Conservation (phyloP, 805 yeast species). For the Candida patagonica region DNA sequence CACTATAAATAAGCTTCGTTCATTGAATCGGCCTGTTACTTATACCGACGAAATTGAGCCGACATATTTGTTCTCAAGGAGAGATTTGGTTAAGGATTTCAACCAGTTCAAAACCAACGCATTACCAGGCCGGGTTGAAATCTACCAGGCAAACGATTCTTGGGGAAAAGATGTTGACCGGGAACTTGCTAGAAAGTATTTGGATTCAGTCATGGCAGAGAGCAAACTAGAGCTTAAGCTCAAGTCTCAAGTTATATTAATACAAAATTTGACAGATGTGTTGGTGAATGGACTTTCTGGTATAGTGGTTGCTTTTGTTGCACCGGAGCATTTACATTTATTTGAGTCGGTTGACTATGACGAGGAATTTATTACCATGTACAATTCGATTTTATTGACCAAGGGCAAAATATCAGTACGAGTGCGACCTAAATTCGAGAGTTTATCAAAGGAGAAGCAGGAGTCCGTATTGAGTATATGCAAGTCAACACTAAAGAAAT, state of each 20-base stretch:
- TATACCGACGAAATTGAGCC: slow-evolving; percentile 79
- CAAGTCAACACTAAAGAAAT: neutral
- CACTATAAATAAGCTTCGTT: slow-evolving; percentile 39
- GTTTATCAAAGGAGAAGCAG: neutral
- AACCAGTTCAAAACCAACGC: slow-evolving; percentile 44
- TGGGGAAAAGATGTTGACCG: slow-evolving; percentile 21
- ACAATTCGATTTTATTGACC: neutral
- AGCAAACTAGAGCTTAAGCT: slow-evolving; percentile 54
- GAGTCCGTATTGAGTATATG: neutral
- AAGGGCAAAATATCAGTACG: neutral
- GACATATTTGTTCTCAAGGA: slow-evolving; percentile 78
- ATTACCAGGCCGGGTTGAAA: slow-evolving; percentile 39
- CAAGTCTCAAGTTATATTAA: slow-evolving; percentile 87
- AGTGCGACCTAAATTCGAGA: neutral
- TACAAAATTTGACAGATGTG: slow-evolving; percentile 50
- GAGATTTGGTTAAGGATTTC: slow-evolving; percentile 73
- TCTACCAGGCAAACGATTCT: slow-evolving; percentile 40
- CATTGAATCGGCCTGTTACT: slow-evolving; percentile 40
- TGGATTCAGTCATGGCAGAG: slow-evolving; percentile 63
- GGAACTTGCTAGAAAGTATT: slow-evolving; percentile 30
- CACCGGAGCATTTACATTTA: slow-evolving; percentile 8
- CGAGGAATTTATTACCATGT: slow-evolving; percentile 1
- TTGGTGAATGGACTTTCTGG: slow-evolving; percentile 92
- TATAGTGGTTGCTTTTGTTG: slow-evolving; percentile 46
- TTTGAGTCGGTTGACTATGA: neutral